These are phyloP conservation scores for Anthracocystis panici-leucophaei DNA, from an alignment of 1,284 basidiomycete species.

Conservation along the genomic window DNA sequence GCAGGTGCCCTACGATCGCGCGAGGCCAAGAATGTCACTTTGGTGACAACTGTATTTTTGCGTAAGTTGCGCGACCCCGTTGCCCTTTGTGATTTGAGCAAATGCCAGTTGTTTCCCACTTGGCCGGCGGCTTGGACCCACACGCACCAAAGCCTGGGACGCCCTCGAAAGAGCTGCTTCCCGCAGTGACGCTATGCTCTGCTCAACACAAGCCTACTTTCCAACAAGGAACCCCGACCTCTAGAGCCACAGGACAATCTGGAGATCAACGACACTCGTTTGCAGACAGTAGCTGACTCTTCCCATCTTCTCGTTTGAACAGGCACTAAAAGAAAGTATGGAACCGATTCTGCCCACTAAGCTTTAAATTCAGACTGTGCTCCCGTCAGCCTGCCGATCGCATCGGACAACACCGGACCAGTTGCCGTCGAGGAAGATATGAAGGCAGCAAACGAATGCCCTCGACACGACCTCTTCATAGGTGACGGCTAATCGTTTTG, in stretches of 20 bases:
- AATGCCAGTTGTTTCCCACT: neutral
- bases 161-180: no score
- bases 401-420: neutral
- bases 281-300: neutral
- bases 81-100: no score
- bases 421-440: neutral
- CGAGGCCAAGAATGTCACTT: constrained; percentile 22
- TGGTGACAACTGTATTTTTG: constrained; percentile 42
- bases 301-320: neutral
- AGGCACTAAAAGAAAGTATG: neutral
- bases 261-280: neutral
- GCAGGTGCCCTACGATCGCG: constrained; percentile 22
- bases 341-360: no score
- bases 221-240: no score
- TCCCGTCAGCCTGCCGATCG: neutral
- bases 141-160: neutral
- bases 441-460: neutral
- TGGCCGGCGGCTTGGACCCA: neutral
- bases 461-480: neutral
- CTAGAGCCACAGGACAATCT: neutral
- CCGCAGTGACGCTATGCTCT: no score
- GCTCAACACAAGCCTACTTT: no score
- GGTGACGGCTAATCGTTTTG: neutral
- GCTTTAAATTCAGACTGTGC: no score
- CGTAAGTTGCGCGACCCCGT: constrained; percentile 20